Evolutionary conservation across 164 flowering plant genomes (phyloP).

Genomic region (Houttuynia cordata): DNA sequence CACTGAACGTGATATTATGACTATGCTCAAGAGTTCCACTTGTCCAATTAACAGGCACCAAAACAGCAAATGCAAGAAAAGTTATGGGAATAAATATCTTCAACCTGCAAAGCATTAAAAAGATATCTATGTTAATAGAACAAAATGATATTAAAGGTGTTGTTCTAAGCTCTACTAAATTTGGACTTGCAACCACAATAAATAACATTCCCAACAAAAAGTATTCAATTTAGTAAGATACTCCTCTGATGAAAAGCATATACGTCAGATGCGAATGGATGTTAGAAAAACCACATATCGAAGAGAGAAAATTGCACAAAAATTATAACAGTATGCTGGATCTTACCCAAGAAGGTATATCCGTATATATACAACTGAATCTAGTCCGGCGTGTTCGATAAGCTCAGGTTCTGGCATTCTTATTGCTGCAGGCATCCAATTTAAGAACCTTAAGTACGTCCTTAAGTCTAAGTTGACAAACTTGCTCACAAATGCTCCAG

Average conservation of each 20-base stretch:
- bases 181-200: too few relatives aligned
- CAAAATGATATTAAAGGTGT: neutral
- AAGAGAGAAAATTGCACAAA: neutral
- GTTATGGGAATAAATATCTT: constrained; percentile 62
- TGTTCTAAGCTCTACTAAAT: neutral
- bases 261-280: too few relatives aligned
- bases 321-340: neutral
- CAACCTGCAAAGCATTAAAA: constrained; percentile 35
- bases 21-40: constrained; percentile 27
- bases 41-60: constrained; percentile 83
- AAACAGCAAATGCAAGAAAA: constrained; percentile 44
- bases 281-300: neutral
- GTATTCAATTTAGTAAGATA: too few relatives aligned
- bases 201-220: too few relatives aligned
- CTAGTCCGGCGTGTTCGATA: constrained; percentile 87
- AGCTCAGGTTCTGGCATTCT: constrained; percentile 90
- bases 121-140: neutral
- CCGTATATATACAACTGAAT: constrained; percentile 71
- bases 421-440: constrained; percentile 92
- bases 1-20: constrained; percentile 40
- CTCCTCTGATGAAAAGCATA: too few relatives aligned
- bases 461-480: constrained; percentile 61
- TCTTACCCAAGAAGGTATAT: constrained; percentile 90
- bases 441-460: constrained; percentile 59
- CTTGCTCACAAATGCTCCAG: constrained; percentile 42